Evolutionary conservation across 2,329 filamentous ascomycete species (phyloP).

Genomic region (Aureobasidium pullulans): DNA sequence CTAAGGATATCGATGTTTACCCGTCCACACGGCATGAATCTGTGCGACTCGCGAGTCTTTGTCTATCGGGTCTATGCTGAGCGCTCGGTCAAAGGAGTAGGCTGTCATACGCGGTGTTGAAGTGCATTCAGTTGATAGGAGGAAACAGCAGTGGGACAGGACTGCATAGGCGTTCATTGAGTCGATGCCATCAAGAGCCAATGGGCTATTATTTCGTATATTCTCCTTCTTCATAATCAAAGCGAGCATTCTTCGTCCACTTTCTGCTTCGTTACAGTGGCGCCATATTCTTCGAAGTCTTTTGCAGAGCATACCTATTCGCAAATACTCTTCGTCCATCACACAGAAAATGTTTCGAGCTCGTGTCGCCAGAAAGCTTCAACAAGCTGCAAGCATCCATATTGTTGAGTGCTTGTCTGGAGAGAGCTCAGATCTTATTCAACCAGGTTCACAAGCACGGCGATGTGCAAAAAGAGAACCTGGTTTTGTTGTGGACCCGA

Average conservation of each 20-base stretch:
- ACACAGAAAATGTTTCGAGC: neutral
- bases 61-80: neutral
- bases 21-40: constrained; percentile 4
- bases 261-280: no score
- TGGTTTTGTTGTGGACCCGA: neutral
- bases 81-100: neutral
- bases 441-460: constrained; percentile 1
- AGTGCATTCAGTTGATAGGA: neutral
- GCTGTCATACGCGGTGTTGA: neutral
- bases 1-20: constrained; percentile 1
- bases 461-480: neutral
- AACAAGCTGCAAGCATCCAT: constrained; percentile 1
- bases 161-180: neutral
- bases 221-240: neutral
- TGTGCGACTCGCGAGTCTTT: neutral
- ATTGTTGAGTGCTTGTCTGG: neutral
- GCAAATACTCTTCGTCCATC: neutral
- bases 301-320: no score
- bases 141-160: neutral
- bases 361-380: neutral
- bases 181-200: neutral
- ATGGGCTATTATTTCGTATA: neutral
- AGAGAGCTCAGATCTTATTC: neutral
- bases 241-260: neutral
- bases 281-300: neutral